These are phyloP conservation scores for Micractinium sp. DNA, from an alignment of 139 green algal genomes.

Conservation along the genomic window DNA sequence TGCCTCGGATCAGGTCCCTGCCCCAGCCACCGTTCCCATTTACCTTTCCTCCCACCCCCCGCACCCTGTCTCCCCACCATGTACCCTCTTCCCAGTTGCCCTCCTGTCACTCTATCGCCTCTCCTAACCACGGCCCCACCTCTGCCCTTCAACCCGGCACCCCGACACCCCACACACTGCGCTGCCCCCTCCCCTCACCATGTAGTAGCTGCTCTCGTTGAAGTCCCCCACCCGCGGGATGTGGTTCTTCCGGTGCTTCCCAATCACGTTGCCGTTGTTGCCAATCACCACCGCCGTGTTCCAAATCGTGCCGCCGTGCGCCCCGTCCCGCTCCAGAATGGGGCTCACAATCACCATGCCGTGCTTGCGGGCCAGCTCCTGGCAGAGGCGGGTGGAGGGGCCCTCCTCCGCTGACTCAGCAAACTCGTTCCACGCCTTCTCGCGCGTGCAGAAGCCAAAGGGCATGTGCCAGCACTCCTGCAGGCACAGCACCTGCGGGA, in stretches of 20 bases:
- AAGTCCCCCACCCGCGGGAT: constrained; percentile 98
- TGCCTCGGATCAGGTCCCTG: no score
- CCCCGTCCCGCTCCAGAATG: constrained; percentile 90
- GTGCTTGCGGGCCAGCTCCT: constrained; percentile 52
- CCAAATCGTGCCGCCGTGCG: constrained; percentile 91
- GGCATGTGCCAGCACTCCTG: constrained; percentile 96
- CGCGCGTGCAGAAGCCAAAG: constrained; percentile 97
- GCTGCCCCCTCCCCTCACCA: constrained; percentile 47
- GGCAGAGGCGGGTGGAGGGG: constrained; percentile 48
- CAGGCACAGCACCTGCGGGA: constrained; percentile 82
- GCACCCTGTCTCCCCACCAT: no score
- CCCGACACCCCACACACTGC: background rate
- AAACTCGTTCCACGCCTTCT: constrained; percentile 95
- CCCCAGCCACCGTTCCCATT: no score
- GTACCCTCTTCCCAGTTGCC: no score
- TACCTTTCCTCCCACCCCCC: no score
- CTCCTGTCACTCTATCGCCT: no score
- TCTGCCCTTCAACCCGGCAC: background rate
- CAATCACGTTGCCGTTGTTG: constrained; percentile 90
- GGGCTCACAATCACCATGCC: constrained; percentile 81
- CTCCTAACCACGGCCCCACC: no score
- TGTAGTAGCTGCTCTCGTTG: constrained; percentile 98
- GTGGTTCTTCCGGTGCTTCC: constrained; percentile 97
- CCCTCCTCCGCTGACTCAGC: constrained; percentile 84
- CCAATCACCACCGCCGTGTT: constrained; percentile 98